phyloP scores from a whole-genome alignment of 192 early-diverging fungal species.

The Coemansia javaensis region DNA sequence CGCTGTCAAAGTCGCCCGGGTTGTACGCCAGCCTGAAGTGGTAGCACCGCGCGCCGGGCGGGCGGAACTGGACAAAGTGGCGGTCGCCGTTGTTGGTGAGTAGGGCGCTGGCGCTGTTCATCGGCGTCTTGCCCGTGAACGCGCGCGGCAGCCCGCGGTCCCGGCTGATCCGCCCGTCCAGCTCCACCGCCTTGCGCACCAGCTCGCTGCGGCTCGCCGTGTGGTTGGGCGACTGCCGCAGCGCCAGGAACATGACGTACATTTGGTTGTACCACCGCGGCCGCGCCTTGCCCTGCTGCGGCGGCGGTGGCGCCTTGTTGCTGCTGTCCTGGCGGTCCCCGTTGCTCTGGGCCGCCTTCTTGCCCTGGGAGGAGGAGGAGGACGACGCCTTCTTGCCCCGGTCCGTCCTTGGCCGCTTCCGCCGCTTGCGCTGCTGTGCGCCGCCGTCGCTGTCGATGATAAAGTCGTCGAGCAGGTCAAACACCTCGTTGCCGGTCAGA shows the following conservation, averaged over 20 bases:
- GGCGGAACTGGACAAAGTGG: slow-evolving; percentile 69
- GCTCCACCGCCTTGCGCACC: slow-evolving; percentile 65
- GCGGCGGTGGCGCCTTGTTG: not conserved
- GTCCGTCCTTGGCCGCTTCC: too few species aligned
- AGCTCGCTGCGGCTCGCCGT: slow-evolving; percentile 69
- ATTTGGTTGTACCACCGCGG: slow-evolving; percentile 91
- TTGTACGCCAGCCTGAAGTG: slow-evolving; percentile 78
- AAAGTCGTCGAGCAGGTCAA: slow-evolving; percentile 39
- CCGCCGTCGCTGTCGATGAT: slow-evolving; percentile 16
- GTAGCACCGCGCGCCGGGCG: slow-evolving; percentile 58
- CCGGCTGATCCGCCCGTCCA: slow-evolving; percentile 72
- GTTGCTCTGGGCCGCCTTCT: not conserved
- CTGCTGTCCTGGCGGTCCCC: slow-evolving; percentile 11
- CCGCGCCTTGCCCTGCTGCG: slow-evolving; percentile 6
- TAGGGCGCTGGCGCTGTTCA: slow-evolving; percentile 71
- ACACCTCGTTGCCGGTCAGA: slow-evolving; percentile 41
- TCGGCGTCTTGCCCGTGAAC: slow-evolving; percentile 84
- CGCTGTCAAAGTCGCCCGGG: slow-evolving; percentile 74
- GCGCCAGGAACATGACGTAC: slow-evolving; percentile 77
- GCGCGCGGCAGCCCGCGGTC: slow-evolving; percentile 70
- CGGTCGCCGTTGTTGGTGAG: slow-evolving; percentile 74
- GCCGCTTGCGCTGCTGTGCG: slow-evolving; percentile 9
- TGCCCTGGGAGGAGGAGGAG: too few species aligned
- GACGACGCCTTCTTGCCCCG: too few species aligned
- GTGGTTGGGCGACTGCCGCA: slow-evolving; percentile 63